Percentiles rank a stretch among this genome's conserved stretches.
phyloP scores from a whole-genome alignment of 169 alveolate genomes.

The Neospora caninum region DNA sequence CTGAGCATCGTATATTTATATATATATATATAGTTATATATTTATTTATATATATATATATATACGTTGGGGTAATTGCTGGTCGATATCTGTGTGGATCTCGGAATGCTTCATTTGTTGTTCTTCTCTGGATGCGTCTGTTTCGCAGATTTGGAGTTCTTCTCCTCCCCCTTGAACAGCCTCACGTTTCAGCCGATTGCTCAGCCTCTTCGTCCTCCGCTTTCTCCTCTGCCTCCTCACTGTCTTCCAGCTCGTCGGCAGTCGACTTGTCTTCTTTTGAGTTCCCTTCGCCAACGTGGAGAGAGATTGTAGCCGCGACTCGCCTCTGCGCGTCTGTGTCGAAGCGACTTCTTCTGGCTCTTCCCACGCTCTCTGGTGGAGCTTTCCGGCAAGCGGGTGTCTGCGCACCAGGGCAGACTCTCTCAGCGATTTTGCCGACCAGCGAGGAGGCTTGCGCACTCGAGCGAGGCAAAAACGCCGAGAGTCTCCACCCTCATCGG shows the following conservation, averaged over 20 bases:
- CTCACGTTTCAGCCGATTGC: neutral
- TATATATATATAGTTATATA: no score
- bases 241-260: neutral
- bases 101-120: neutral
- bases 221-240: neutral
- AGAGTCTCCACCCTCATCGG: no score
- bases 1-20: no score
- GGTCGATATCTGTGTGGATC: neutral
- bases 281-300: neutral
- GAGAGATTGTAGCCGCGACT: neutral
- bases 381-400: no score
- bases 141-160: neutral
- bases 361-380: neutral
- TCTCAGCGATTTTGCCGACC: no score
- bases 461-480: no score
- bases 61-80: neutral
- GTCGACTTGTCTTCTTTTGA: neutral
- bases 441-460: no score
- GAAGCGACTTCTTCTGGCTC: constrained; percentile 6
- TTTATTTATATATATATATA: no score
- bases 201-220: neutral
- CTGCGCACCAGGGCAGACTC: no score
- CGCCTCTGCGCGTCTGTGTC: neutral
- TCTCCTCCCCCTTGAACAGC: no score
- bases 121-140: no score